Base-by-base conservation (phyloP, 371 early-diverging fungal species). In the Choanephora cucurbitarum region DNA sequence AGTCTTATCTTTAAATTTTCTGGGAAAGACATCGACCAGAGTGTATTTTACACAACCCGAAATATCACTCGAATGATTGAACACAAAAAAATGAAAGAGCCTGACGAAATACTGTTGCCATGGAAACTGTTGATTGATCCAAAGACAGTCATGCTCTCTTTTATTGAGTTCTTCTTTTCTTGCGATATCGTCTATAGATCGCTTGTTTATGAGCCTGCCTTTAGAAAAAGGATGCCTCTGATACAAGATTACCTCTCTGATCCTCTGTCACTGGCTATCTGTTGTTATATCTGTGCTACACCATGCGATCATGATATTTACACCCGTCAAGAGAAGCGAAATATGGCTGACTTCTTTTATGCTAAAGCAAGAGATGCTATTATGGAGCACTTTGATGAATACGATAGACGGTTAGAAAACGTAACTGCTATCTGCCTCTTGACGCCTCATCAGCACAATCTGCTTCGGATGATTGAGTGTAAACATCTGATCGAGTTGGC, bases 341-440 rank as follows among this genome's bases (percentile, higher is more conserved):
- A 45, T 17, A 45, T 64, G 50, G 49, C 40, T 14, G 64, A 64
- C 21, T 58, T 44, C 21, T 64, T 58, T 48, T 54, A 49, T 23
- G 18, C 22, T 7, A 50, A 51, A 9, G 58, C 59, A 19, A 58
- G 47, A 43, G 37, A 49, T 11, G 45, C 45, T n/a, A 14, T 64
- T 2, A 14, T 55, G 13, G 64, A 64, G 17, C 64, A 64, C 19
- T 64, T 64, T 40, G 64, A 64, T 31, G 3, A 42, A 1, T 34
- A 44, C 1, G 64, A 64, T 1, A 64, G 58, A 39, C 24, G 58
- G 10, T 24, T 64, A 17, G 64, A 64, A 47, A 64, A 64, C 45
- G 37, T 55, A 2, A 44, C 55, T 10, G 44, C 42, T 7, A 44
- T 58, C 52, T 49, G 55, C 17, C 17, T 64, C 6, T 34, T 64